Base-by-base conservation (phyloP, 306 rosid species). In the Pterocarpus santalinus region DNA sequence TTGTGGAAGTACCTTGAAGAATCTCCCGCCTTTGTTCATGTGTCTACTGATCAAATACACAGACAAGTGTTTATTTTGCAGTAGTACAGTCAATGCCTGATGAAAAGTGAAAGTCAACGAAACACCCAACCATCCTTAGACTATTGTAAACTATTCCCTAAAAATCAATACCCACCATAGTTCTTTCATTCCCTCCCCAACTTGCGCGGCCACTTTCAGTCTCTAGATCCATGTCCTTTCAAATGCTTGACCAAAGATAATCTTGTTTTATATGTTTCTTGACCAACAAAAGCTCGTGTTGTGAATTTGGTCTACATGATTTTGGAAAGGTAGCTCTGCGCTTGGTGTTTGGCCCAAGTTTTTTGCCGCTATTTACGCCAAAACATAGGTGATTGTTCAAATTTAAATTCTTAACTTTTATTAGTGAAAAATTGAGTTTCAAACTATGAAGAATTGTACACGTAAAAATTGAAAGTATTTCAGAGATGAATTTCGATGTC, bases 331-430 rank as follows among this genome's bases (percentile, higher is more conserved):
- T 66, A 38, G 30, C 14, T 41, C 15, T 38, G n/a, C 2, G 5
- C 14, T 66, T 66, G 33, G 8, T 9, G 13, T 39, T 41, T 28
- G 72, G 7, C 6, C 77, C 75, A 9, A 9, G 12, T 72, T 53
- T 55, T 36, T 44, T 72, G 52, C 77, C 77, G 77, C 35, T 36
- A 72, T 72, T 17, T 51, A 34, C 65, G 77, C 65, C 52, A 46
- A 72, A 35, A 17, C 36, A 35, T 36, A 2, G 56, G 36, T 46
- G 16, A 44, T 69, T 69, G 16, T 11, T 68, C 9, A 28, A 43
- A 66, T 15, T 38, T 39, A 28, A 8, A 10, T 30, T 55, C 28
- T 55, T 55, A 55, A 9, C 36, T 60, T 16, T 22, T 55, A 5
- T 46, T 60, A 60, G 15, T 60, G 5, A 60, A 22, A 30, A 22